Conservation (phyloP, 2,329 filamentous ascomycete species). For the Cladorrhinum sp. region DNA sequence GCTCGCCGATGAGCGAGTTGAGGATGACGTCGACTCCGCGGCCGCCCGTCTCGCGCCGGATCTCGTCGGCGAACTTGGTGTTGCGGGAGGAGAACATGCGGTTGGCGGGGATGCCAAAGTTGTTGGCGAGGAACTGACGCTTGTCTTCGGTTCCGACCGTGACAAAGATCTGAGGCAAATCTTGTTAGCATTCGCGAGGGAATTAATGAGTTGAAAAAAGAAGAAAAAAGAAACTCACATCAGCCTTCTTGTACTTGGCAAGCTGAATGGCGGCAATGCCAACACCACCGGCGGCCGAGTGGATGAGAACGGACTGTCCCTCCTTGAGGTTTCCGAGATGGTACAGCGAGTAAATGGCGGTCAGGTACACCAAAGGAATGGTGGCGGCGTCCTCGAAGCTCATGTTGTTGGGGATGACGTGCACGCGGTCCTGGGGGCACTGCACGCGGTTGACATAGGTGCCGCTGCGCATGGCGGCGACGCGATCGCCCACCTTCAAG, state of each 20-base stretch:
- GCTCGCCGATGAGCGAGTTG: constrained; percentile 29
- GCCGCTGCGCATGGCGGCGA: constrained; percentile 5
- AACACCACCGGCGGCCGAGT: constrained; percentile 28
- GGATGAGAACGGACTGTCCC: constrained; percentile 29
- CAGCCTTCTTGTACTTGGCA: constrained; percentile 15
- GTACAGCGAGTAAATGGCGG: constrained; percentile 32
- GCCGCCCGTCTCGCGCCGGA: constrained; percentile 28
- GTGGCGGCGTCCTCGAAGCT: constrained; percentile 34
- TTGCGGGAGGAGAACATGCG: constrained; percentile 35
- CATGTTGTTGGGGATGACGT: constrained; percentile 32
- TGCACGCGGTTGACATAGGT: constrained; percentile 18
- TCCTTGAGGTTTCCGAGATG: constrained; percentile 29
- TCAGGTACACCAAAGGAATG: constrained; percentile 32
- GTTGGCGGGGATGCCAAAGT: constrained; percentile 30
- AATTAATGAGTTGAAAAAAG: background rate
- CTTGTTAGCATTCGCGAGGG: constrained; percentile 6
- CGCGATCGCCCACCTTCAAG: constrained; percentile 13
- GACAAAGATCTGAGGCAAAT: constrained; percentile 31
- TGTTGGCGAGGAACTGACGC: constrained; percentile 28
- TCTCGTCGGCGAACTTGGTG: constrained; percentile 29
- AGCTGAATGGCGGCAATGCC: constrained; percentile 27
- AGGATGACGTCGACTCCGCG: constrained; percentile 32
- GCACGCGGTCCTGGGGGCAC: background rate
- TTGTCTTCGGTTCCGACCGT: constrained; percentile 34
- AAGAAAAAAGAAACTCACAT: constrained; percentile 9